A percentile compares a stretch with the other conserved stretches of the same genome.
Evolutionary conservation across 257 asterid genomes (phyloP).

Genomic region (Solanum okadae): DNA sequence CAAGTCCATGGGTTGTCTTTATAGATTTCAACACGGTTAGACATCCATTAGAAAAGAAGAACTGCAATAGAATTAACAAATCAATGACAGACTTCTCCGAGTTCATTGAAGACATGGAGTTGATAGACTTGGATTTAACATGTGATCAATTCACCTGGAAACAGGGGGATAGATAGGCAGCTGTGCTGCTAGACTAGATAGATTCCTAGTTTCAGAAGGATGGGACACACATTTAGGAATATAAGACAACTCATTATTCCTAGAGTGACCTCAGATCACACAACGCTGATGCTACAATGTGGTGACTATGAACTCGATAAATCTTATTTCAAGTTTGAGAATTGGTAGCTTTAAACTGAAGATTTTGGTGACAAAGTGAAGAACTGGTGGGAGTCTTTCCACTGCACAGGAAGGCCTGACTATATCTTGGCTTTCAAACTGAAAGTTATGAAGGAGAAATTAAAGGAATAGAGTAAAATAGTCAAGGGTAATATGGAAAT

Average conservation of each 20-base stretch:
- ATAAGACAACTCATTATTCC: not conserved
- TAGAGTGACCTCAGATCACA: not conserved
- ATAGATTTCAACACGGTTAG: not conserved
- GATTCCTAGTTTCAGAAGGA: not conserved
- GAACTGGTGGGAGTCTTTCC: not conserved
- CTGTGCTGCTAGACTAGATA: not conserved
- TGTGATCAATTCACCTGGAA: not conserved
- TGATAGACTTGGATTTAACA: not conserved
- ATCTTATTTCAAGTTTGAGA: not conserved
- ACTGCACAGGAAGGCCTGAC: not conserved
- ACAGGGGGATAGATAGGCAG: not conserved
- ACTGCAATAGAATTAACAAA: not conserved
- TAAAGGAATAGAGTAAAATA: not conserved
- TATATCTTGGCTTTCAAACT: not conserved
- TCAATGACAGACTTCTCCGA: not conserved
- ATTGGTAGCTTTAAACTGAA: not conserved
- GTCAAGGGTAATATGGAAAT: not conserved
- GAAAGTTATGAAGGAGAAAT: not conserved
- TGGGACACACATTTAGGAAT: not conserved
- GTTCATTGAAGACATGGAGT: not conserved
- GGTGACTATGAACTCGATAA: not conserved
- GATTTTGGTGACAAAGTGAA: not conserved
- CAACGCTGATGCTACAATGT: not conserved
- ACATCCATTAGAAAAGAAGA: not conserved
- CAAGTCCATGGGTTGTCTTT: not conserved